Evolutionary conservation across 2,329 filamentous ascomycete species (phyloP).

Genomic region (Ciborinia camelliae): DNA sequence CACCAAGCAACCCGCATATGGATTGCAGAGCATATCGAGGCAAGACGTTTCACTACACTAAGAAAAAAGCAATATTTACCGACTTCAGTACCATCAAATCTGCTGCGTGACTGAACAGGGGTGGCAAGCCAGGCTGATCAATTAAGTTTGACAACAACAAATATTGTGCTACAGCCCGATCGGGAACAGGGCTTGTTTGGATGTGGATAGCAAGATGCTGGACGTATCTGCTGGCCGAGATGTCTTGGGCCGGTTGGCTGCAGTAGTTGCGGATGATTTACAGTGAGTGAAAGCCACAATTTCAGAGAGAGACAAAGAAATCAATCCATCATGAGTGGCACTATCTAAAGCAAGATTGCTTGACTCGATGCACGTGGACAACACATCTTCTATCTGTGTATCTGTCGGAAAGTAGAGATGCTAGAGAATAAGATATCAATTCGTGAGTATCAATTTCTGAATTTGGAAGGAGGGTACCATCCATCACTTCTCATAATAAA

Average conservation of each 20-base stretch:
- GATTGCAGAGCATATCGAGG: conserved; percentile 34
- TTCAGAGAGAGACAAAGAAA: conserved; percentile 48
- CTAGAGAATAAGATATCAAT: conserved; percentile 1
- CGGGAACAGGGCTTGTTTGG: conserved; percentile 36
- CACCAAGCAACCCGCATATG: conserved; percentile 31
- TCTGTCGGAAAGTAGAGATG: conserved; percentile 13
- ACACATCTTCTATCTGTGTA: conserved; percentile 20
- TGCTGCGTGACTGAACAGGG: conserved; percentile 31
- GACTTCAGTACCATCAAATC: conserved; percentile 28
- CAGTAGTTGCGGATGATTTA: conserved; percentile 45
- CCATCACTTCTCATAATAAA: conserved; percentile 18
- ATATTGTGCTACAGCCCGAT: conserved; percentile 33
- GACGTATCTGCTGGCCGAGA: conserved; percentile 34
- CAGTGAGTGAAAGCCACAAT: conserved; percentile 30
- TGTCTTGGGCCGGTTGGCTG: conserved; percentile 43
- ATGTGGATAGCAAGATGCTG: conserved; percentile 32
- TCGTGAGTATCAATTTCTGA: conserved; percentile 18
- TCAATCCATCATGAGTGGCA: conserved; percentile 24
- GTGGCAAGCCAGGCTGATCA: conserved; percentile 29
- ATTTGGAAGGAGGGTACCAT: conserved; percentile 11
- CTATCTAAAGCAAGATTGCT: conserved; percentile 38
- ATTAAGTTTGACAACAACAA: conserved; percentile 37
- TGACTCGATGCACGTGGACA: conserved; percentile 56
- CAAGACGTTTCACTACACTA: conserved; percentile 32
- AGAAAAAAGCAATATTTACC: conserved; percentile 28